phyloP scores from a whole-genome alignment of 306 rosid genomes.

The Pyrus bretschneideri region DNA sequence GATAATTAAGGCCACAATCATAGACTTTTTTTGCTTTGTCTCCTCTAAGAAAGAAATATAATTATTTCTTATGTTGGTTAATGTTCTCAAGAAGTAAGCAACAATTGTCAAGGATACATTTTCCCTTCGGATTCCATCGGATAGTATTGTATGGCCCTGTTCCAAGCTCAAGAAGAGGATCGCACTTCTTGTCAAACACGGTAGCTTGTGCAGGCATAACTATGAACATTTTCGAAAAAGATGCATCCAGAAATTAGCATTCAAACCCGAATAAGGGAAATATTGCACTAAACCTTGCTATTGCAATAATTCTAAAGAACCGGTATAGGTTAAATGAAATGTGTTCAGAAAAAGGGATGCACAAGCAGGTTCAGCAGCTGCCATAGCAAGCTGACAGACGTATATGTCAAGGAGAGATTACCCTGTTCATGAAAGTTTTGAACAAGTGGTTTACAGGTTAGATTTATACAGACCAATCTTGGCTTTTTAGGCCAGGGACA shows the following conservation, averaged over 20 bases:
- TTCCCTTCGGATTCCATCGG: constrained; percentile 87
- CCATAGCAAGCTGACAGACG: constrained; percentile 34
- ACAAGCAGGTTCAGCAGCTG: constrained; percentile 29
- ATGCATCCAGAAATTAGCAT: not conserved
- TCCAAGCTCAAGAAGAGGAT: constrained; percentile 91
- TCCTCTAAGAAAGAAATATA: not conserved
- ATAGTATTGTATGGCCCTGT: constrained; percentile 89
- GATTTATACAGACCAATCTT: not conserved
- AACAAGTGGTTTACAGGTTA: not conserved
- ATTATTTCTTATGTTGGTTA: not conserved
- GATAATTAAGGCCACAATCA: constrained; percentile 48
- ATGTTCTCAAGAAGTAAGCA: not conserved
- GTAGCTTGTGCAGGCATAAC: no score
- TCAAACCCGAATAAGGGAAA: no score
- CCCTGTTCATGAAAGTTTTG: not conserved
- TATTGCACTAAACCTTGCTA: no score
- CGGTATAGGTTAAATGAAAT: no score
- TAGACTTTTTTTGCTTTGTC: not conserved
- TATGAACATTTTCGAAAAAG: constrained; percentile 53
- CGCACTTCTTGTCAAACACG: constrained; percentile 44
- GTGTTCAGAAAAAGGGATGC: no score
- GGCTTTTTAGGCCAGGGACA: not conserved
- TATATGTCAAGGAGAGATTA: not conserved
- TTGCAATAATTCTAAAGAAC: no score
- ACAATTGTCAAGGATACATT: constrained; percentile 48